Evolutionary conservation across 306 rosid genomes (phyloP), one percentile per base, ranked within the genome.

Genomic region (Erythrophleum fordii): DNA sequence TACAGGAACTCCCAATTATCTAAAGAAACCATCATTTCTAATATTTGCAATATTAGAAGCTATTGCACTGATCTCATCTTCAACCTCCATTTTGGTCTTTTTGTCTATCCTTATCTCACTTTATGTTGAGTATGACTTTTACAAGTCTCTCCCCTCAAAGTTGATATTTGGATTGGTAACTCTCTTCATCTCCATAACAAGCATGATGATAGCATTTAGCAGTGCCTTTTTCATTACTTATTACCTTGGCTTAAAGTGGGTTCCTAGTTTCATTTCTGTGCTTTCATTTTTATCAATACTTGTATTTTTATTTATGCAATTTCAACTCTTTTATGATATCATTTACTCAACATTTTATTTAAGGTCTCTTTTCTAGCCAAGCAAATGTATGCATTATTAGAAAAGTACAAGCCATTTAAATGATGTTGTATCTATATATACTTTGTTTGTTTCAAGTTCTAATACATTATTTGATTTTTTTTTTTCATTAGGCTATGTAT

Each of bases 141-240:
- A 42, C 13, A 10, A 42, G 48, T 42, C 48, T 10, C 48, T 42
- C 2, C 48, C 48, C 13, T 42, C 48, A 1, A 42, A 42, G 48
- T 3, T 42, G n/a, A n/a, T n/a, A n/a, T 39, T 39, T 6, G 60
- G 60, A 22, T 53, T 53, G 28, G 18, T 20, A 0, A 49, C 76
- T 0, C 81, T 90, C 0, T 86, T 85, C 70, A 7, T 88, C 56
- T 88, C 90, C 45, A 73, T 88, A 53, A 53, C 28, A 53, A 53
- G 60, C 60, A 53, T 53, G 28, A 53, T 53, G 60, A 7, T 53
- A 53, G 60, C 60, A 53, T 53, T 53, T 20, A 53, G 60, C 9
- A 53, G 60, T 20, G 28, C 60, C 20, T 53, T 53, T 12, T 53
- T 53, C 28, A 12, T 53, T 4, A 53, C 60, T 7, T 53, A 53